phyloP scores from a whole-genome alignment of 2,329 filamentous ascomycete genomes.

The Dactylellina sp. region DNA sequence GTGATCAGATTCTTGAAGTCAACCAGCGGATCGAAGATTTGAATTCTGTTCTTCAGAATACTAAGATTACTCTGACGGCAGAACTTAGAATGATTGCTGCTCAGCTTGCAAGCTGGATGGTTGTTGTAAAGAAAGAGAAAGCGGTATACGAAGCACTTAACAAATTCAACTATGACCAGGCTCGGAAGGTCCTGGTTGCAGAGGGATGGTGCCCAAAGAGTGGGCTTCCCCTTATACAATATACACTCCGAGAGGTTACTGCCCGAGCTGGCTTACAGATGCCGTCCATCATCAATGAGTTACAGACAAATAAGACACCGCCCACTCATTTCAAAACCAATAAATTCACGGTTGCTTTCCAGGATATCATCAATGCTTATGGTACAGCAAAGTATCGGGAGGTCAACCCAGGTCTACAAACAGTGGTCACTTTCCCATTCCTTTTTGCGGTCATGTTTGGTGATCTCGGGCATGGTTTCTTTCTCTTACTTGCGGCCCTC shows the following conservation, averaged over 20 bases:
- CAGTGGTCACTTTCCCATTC: slow-evolving; percentile 99
- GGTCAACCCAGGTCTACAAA: slow-evolving; percentile 93
- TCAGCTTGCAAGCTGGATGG: slow-evolving; percentile 94
- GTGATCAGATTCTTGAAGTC: slow-evolving; percentile 97
- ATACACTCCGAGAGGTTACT: slow-evolving; percentile 94
- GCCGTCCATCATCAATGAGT: slow-evolving; percentile 97
- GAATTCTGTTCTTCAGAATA: slow-evolving; percentile 91
- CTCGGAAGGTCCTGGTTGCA: slow-evolving; percentile 93
- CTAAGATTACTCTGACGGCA: slow-evolving; percentile 90
- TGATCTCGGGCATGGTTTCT: slow-evolving; percentile 90
- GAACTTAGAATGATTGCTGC: slow-evolving; percentile 94
- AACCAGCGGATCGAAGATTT: slow-evolving; percentile 93
- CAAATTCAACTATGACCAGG: slow-evolving; percentile 94
- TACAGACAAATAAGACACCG: slow-evolving; percentile 95
- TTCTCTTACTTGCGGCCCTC: slow-evolving; percentile 84
- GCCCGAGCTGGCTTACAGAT: slow-evolving; percentile 96
- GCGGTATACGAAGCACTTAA: slow-evolving; percentile 96
- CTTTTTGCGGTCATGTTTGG: slow-evolving; percentile 99
- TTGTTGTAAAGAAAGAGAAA: slow-evolving; percentile 98
- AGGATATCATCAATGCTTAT: slow-evolving; percentile 98
- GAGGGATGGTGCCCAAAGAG: slow-evolving; percentile 98
- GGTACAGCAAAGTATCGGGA: slow-evolving; percentile 97
- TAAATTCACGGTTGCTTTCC: slow-evolving; percentile 97
- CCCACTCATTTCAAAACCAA: slow-evolving; percentile 98
- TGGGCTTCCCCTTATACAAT: slow-evolving; percentile 86